These are phyloP conservation scores for Mycena maculata DNA, from an alignment of 768 basidiomycete genomes.

Conservation along the genomic window DNA sequence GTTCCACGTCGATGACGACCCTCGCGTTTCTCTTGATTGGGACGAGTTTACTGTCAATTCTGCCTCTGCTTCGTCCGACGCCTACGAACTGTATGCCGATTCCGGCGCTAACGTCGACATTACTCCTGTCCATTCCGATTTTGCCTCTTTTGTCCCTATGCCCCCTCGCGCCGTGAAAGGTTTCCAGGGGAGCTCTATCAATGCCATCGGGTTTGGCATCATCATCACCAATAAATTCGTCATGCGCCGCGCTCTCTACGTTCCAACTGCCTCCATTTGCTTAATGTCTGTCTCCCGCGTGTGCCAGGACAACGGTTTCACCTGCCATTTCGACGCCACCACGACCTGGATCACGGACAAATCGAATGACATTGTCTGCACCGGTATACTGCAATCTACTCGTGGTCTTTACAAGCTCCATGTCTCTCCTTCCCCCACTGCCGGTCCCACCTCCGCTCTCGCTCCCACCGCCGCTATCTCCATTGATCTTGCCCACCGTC, in stretches of 20 bases:
- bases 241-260: neutral
- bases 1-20: too few relatives aligned
- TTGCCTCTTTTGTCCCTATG: neutral
- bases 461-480: neutral
- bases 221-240: neutral
- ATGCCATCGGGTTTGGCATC: conserved; percentile 8
- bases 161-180: neutral
- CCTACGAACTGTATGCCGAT: too few relatives aligned
- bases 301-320: neutral
- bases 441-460: too few relatives aligned
- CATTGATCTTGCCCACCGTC: neutral
- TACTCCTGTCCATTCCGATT: neutral
- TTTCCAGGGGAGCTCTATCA: conserved; percentile 15
- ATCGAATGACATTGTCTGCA: neutral
- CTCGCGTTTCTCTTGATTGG: too few relatives aligned
- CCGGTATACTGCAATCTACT: neutral
- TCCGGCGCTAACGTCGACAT: too few relatives aligned
- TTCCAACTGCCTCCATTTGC: conserved; percentile 8
- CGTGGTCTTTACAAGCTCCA: neutral
- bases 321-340: conserved; percentile 6
- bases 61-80: too few relatives aligned
- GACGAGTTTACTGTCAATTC: too few relatives aligned
- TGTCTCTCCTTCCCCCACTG: neutral
- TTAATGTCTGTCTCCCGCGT: conserved; percentile 17
- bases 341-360: too few relatives aligned